Conservation (phyloP, 306 rosid genomes). For the Cicer judaicum region DNA sequence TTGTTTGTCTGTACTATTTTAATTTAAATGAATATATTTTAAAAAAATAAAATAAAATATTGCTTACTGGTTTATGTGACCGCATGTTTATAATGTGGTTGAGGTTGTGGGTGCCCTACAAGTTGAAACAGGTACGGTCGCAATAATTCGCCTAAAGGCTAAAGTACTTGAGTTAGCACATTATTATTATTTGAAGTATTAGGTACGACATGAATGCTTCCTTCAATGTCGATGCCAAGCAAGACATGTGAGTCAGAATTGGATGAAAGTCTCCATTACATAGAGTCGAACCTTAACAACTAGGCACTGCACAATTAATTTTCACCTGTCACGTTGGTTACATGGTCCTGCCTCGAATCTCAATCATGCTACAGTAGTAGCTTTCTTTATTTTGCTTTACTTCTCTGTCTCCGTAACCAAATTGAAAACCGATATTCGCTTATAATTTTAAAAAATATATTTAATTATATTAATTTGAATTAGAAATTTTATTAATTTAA, state of each 20-base stretch:
- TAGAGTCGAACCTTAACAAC: slow-evolving; percentile 54
- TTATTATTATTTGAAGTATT: slow-evolving; percentile 5
- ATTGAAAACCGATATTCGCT: too few relatives aligned
- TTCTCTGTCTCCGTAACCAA: neutral
- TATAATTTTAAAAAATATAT: too few relatives aligned
- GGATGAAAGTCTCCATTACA: slow-evolving; percentile 53
- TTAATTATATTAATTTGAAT: too few relatives aligned
- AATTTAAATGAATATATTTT: too few relatives aligned
- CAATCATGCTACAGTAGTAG: slow-evolving; percentile 29
- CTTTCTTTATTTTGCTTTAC: slow-evolving; percentile 3
- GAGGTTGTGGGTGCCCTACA: neutral
- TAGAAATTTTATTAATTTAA: too few relatives aligned
- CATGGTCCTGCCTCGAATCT: slow-evolving; percentile 31
- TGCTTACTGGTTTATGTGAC: neutral
- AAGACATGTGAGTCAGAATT: slow-evolving; percentile 40
- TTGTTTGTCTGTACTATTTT: too few relatives aligned
- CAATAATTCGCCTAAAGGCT: slow-evolving; percentile 8
- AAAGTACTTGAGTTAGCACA: slow-evolving; percentile 7
- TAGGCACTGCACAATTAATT: slow-evolving; percentile 46
- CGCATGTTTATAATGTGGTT: neutral
- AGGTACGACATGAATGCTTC: slow-evolving; percentile 21
- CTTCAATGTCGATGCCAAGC: slow-evolving; percentile 25
- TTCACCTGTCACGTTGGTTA: slow-evolving; percentile 35
- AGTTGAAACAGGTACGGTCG: neutral
- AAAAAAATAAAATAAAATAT: neutral